Conservation (phyloP, 2,329 filamentous ascomycete species). For the Diaporthe velutina region DNA sequence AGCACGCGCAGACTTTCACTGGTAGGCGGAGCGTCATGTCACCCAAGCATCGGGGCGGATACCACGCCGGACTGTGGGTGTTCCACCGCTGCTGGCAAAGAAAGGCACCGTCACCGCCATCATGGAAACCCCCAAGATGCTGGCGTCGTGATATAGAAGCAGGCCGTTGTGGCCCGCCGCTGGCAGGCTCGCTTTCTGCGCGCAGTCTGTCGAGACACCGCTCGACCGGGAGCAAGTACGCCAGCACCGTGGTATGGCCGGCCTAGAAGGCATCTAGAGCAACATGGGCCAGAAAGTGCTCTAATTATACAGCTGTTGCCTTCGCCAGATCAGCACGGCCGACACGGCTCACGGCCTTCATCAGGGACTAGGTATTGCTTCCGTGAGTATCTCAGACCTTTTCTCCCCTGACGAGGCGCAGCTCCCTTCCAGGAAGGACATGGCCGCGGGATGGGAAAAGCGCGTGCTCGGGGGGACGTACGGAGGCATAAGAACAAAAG, state of each 20-base stretch:
- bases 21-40: background rate
- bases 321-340: background rate
- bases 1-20: background rate
- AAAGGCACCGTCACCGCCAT: background rate
- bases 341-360: background rate
- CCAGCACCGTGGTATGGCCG: background rate
- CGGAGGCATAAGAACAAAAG: background rate
- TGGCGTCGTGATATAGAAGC: background rate
- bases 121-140: background rate
- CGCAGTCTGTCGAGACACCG: background rate
- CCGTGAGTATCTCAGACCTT: background rate
- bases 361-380: too few species aligned
- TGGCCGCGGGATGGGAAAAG: background rate
- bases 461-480: background rate
- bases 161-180: background rate
- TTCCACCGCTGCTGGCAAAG: background rate
- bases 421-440: background rate
- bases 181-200: background rate
- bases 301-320: background rate
- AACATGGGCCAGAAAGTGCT: background rate
- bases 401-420: background rate
- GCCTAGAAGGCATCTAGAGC: background rate
- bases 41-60: background rate
- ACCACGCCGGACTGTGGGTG: background rate
- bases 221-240: background rate